Evolutionary conservation across 345 rosid genomes (phyloP), one percentile per base, ranked within the genome.

Genomic region (Ailanthus altissimus): DNA sequence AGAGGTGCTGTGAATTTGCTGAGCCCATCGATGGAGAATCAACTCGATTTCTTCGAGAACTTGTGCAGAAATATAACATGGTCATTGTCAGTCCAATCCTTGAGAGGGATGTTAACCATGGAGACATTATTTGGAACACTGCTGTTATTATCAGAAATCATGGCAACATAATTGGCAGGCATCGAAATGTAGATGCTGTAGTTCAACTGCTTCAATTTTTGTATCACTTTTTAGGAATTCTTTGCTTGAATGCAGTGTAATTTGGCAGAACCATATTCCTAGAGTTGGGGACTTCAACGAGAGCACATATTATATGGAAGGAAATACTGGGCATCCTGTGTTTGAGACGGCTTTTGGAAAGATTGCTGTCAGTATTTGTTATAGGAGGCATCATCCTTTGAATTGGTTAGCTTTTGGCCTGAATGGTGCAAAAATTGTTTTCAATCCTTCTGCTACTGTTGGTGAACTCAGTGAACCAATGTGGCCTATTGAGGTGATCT

Each of bases 231-330:
- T 45, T 2, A 40, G 46, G 36, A 38, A 42, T 49, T 58, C 70
- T 73, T 68, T 69, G 21, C 15, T 49, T 79, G 51, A 56, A 66
- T 75, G 54, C 25, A 40, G 25, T 79, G 77, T 84, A 58, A 62
- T 75, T 75, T 78, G 77, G 80, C 94, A 96, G 98, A 96, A 96
- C 75, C 99, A 96, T 73, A 95, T 95, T 75, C 99, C 99, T 47
- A 85, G 99, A 70, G 98, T 95, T 8, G 99, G 98, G 47, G 99
- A 95, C 83, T 95, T 95, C 85, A 95, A 95, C 46, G 98, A 95
- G 89, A 96, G 99, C 82, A 92, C 99, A 4, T 96, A 96, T 67
- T 96, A 96, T 75, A 93, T 96, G 97, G 99, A 96, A 90, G 99
- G 99, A 72, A 87, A 92, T 84, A 92, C 97, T 0, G 97, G 98